Base-by-base conservation (phyloP, 768 basidiomycete species). In the Russula earlei region DNA sequence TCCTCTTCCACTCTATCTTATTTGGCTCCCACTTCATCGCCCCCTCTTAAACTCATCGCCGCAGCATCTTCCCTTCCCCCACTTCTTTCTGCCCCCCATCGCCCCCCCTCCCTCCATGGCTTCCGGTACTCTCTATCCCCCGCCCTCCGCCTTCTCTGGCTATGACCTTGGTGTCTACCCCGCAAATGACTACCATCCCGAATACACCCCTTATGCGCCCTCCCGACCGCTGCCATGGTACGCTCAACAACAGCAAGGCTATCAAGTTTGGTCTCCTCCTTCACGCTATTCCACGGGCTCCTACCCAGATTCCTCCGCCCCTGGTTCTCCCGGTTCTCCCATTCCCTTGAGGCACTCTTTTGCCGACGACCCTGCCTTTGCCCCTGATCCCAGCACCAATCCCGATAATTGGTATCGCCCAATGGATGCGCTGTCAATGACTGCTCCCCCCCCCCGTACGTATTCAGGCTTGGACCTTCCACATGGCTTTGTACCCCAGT, bases 351-450 rank as follows among this genome's bases (percentile, higher is more conserved):
- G 52, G 42, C 50, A 25, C 40, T 55, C 44, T 5, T 36, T 56
- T 29, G 25, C 19, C 45, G 52, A 65, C 25, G 70, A 71, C 53
- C 70, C 69, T 33, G 70, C 70, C 12, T 71, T 71, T 62, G 67
- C 70, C 24, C 48, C 54, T 37, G 68, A 71, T 62, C 69, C 69
- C n/a, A 59, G 55, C 33, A 44, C 42, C 29, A 69, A 71, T 54
- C 70, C 67, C 7, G 54, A 68, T 45, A 65, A 68, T 22, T 57
- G 52, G 56, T 44, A 43, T 31, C 25, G 10, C 27, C 37, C 7
- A 5, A 24, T 19, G 40, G 45, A 54, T 42, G 27, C 12, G 25
- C 57, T 38, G 40, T 31, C 52, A 15, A 9, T 27, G 0, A 22
- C 47, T 5, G 36, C 47, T 38, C 44, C 38, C 47, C 52, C 56